Evolutionary conservation across 148 eudicot species (phyloP), one percentile per base, ranked within the genome.

Genomic region (Cornus controversa): DNA sequence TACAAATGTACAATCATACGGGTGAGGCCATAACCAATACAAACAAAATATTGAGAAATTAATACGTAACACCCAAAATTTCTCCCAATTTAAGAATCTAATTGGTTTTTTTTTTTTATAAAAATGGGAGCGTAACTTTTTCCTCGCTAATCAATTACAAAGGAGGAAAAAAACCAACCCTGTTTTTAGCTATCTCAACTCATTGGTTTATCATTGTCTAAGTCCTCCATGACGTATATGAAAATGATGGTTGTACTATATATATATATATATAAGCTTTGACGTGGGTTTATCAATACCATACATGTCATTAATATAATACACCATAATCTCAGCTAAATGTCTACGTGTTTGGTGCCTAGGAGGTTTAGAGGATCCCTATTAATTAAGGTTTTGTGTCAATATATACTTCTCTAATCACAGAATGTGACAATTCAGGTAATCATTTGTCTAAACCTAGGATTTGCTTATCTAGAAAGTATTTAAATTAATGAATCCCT

Each of bases 321-420:
- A 64, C 67, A n/a, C 66, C 66, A 63, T 64, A 64, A 63, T 63
- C 66, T 63, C 26, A 24, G 66, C 66, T n/a, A 64, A 24, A 64
- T 64, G 67, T 26, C 67, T 64, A 31, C 67, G 25, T 64, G 16
- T 64, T 10, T 64, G 28, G 16, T 8, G 31, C 28, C 14, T n/a
- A 25, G 67, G 67, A 64, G 29, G 67, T 26, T 23, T 64, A 7
- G 28, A 10, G 31, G 15, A 50, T 11, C 14, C 14, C 31, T 40
- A 4, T 1, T 40, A 25, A 24, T 25, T 26, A 64, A 64, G 16
- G 29, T 64, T 24, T 64, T 25, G 14, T 64, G 8, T 40, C 6
- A 4, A 24, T 10, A 24, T 14, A 3, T 40, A 9, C 2, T 2
- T n/a, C n/a, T n/a, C n/a, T 2, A 36, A 6, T 36, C 37, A 36